These are phyloP conservation scores for Filosporella fistucella DNA, from an alignment of 495 filamentous ascomycete species.

Conservation along the genomic window DNA sequence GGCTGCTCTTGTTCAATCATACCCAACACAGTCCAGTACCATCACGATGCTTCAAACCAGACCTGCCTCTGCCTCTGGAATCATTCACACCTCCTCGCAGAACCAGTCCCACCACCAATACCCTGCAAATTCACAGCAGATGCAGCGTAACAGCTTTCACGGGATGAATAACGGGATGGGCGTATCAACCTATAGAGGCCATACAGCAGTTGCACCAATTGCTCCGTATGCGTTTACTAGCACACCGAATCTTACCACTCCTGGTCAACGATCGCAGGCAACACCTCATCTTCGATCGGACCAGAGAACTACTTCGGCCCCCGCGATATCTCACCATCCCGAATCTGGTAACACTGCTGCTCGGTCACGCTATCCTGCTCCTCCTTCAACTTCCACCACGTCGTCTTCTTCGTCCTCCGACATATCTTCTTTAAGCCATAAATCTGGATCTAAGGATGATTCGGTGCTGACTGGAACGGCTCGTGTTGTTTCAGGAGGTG, in stretches of 20 bases:
- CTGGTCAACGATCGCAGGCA: slow-evolving; percentile 50
- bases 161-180: slow-evolving; percentile 42
- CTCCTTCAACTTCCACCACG: slow-evolving; percentile 57
- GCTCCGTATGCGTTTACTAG: slow-evolving; percentile 84
- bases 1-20: slow-evolving; percentile 90
- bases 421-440: slow-evolving; percentile 23
- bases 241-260: slow-evolving; percentile 62
- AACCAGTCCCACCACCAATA: slow-evolving; percentile 53
- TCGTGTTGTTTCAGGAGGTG: slow-evolving; percentile 17
- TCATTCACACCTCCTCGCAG: slow-evolving; percentile 50
- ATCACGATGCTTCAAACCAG: slow-evolving; percentile 79
- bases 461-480: slow-evolving; percentile 30
- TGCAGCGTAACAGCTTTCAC: slow-evolving; percentile 63
- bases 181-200: slow-evolving; percentile 63
- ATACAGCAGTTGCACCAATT: slow-evolving; percentile 59
- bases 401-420: slow-evolving; percentile 41
- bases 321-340: slow-evolving; percentile 46
- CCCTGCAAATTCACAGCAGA: slow-evolving; percentile 44
- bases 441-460: slow-evolving; percentile 27
- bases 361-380: slow-evolving; percentile 52
- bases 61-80: slow-evolving; percentile 66
- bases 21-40: slow-evolving; percentile 75
- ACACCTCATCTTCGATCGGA: slow-evolving; percentile 61
- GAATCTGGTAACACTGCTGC: slow-evolving; percentile 39
- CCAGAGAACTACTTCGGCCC: slow-evolving; percentile 61